Percentiles rank a stretch among this genome's conserved stretches.
phyloP scores from a whole-genome alignment of 768 basidiomycete species.

The Mycena sanguinolenta region DNA sequence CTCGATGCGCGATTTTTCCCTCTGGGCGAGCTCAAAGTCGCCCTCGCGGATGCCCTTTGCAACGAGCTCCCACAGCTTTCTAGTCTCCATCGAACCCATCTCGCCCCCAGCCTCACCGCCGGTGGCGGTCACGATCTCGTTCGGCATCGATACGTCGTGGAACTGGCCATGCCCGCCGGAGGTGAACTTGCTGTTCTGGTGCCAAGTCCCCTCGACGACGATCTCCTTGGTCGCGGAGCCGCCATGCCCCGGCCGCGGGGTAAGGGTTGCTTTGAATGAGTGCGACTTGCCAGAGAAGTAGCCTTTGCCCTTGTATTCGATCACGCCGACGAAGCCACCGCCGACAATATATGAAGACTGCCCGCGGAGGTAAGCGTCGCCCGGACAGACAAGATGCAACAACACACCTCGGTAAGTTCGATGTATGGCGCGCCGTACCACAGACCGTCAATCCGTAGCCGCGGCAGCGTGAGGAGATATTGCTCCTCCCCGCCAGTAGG shows the following conservation, averaged over 20 bases:
- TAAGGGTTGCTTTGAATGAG: constrained; percentile 87
- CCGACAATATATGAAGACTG: constrained; percentile 72
- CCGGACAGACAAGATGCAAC: not conserved
- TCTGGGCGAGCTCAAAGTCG: constrained; percentile 91
- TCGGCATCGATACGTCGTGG: constrained; percentile 80
- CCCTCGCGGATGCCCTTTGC: constrained; percentile 92
- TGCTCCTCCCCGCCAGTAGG: constrained; percentile 62
- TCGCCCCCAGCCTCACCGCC: constrained; percentile 66
- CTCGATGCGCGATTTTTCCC: constrained; percentile 93
- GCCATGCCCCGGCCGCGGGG: constrained; percentile 58
- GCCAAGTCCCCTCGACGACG: constrained; percentile 87
- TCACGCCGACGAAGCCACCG: constrained; percentile 58
- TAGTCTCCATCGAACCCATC: constrained; percentile 89
- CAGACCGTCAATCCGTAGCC: constrained; percentile 92
- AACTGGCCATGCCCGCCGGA: constrained; percentile 65
- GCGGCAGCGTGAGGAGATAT: constrained; percentile 93
- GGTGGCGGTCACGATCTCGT: constrained; percentile 81
- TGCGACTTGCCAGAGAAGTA: constrained; percentile 96
- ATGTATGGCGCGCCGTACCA: constrained; percentile 58
- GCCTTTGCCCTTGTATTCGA: constrained; percentile 97
- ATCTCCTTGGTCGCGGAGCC: constrained; percentile 55
- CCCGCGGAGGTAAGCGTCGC: not conserved
- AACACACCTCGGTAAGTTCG: constrained; percentile 64
- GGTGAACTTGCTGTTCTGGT: constrained; percentile 69
- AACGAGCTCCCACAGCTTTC: constrained; percentile 87